Base-by-base conservation (phyloP, 352 stramenopile species). In the Globisporangium canariense region DNA sequence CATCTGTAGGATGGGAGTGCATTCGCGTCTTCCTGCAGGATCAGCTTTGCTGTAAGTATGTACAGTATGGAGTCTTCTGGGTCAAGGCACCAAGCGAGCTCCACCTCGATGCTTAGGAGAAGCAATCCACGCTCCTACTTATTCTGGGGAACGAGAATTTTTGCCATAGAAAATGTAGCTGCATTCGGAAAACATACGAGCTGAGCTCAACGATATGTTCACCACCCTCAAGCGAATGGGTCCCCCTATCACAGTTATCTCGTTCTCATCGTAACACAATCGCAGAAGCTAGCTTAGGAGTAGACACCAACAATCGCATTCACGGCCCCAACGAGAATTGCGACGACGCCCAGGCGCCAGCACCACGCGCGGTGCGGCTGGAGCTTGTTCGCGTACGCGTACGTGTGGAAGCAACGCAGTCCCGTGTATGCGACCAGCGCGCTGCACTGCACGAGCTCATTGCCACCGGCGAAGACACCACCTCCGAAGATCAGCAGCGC, bases 321-420 rank as follows among this genome's bases (percentile, higher is more conserved):
- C 28, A 56, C 16, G 4, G 50, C 50, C 2, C 52, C 52, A 11
- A 52, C 7, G 40, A 61, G 25, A 3, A 51, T 38, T 22, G 55
- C 14, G 22, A 61, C 22, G 9, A 36, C 40, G 7, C 41, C 38
- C 8, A n/a, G 51, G 45, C 57, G 64, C 60, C 34, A 63, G 4
- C 30, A n/a, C 52, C 52, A 58, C 4, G 65, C 68, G 4, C 76
- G 76, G 16, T 81, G 65, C 2, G 74, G 76, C 59, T 83, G 74
- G 18, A 83, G 62, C 9, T 62, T 47, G 20, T 83, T 72, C 28
- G 78, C 78, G 58, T 84, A 86, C 50, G 71, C 70, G 59, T 69
- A 75, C 11, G 72, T 76, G 54, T 85, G 72, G 18, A 73, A 55
- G 64, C 69, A 72, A 52, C 78, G 76, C 18, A 68, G 56, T 3